phyloP scores from a whole-genome alignment of 441 rosid genomes.

The Raphanus hybrid region DNA sequence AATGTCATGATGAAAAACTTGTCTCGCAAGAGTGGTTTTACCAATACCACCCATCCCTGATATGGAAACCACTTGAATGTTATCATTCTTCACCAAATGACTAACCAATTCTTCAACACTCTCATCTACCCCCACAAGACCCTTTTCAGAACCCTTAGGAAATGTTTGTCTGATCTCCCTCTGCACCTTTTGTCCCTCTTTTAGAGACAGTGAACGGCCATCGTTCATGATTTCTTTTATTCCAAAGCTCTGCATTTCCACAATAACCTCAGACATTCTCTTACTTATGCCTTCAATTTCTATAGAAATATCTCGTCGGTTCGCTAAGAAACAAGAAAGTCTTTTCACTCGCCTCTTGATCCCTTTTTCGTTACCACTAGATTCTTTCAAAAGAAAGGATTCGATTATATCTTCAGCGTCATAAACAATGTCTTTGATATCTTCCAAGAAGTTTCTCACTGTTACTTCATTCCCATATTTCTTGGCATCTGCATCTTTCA shows the following conservation, averaged over 20 bases:
- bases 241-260: conserved; percentile 2
- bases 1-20: not conserved
- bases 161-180: not conserved
- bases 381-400: conserved; percentile 11
- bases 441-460: conserved; percentile 37
- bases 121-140: not conserved
- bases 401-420: conserved; percentile 43
- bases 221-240: not conserved
- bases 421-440: conserved; percentile 38
- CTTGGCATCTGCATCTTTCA: not conserved
- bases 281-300: conserved; percentile 24
- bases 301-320: conserved; percentile 3
- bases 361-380: conserved; percentile 14
- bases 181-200: not conserved
- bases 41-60: conserved; percentile 6
- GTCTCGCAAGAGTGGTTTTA: not conserved
- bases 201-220: not conserved
- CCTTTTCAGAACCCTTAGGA: no score
- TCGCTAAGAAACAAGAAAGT: conserved; percentile 5
- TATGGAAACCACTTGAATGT: not conserved
- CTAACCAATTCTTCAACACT: not conserved
- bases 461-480: not conserved
- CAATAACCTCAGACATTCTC: not conserved
- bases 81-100: not conserved
- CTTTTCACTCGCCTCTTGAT: conserved; percentile 11